Conservation (phyloP, 2,329 filamentous ascomycete genomes). For the Didymella glomerata region DNA sequence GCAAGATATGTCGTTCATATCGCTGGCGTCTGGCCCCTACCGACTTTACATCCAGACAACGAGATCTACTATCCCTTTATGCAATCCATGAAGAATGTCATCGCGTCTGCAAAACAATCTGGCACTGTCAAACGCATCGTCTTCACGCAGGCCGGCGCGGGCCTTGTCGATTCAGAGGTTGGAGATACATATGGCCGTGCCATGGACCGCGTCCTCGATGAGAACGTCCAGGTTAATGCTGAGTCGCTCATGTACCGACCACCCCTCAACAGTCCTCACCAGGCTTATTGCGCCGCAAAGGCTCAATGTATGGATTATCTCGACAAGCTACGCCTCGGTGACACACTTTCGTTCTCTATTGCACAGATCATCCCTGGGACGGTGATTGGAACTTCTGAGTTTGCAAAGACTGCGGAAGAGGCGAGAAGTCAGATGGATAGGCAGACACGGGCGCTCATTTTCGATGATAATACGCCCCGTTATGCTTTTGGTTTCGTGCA, state of each 20-base stretch:
- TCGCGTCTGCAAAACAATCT: conserved; percentile 37
- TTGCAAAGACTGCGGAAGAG: conserved; percentile 30
- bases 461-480: conserved; percentile 40
- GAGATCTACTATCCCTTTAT: conserved; percentile 48
- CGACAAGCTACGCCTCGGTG: conserved; percentile 23
- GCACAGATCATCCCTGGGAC: conserved; percentile 47
- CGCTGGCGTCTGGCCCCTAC: conserved; percentile 47
- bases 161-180: conserved; percentile 43
- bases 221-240: conserved; percentile 35
- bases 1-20: conserved; percentile 43
- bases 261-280: conserved; percentile 41
- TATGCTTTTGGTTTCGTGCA: conserved; percentile 50
- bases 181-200: conserved; percentile 41
- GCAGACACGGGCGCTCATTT: conserved; percentile 44
- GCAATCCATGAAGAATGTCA: conserved; percentile 42
- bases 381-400: conserved; percentile 46
- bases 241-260: conserved; percentile 35
- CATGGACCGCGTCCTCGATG: conserved; percentile 38
- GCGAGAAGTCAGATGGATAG: conserved; percentile 41
- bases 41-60: conserved; percentile 44
- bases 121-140: conserved; percentile 41
- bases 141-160: conserved; percentile 48
- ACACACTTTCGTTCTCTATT: conserved; percentile 38
- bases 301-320: conserved; percentile 46
- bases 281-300: conserved; percentile 48